A percentile compares a stretch with the other conserved stretches of the same genome.
These are phyloP conservation scores for Starmerella stellata DNA, from an alignment of 805 yeast species.

Conservation along the genomic window DNA sequence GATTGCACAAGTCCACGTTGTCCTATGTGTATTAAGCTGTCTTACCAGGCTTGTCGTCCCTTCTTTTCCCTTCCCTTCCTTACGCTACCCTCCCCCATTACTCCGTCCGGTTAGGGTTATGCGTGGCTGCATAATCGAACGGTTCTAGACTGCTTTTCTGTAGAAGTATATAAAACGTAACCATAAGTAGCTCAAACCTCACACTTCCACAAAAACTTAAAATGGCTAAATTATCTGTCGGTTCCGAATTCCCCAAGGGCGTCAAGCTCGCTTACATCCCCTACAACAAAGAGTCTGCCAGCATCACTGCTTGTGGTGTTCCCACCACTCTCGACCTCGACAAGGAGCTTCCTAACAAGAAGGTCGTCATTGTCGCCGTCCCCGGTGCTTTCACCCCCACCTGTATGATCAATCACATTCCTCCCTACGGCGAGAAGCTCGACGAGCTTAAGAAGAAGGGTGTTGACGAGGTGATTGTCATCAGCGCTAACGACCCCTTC, in stretches of 20 bases:
- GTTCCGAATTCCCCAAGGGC: conserved; percentile 21
- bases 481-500: conserved; percentile 55
- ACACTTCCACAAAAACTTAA: not conserved
- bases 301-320: conserved; percentile 25
- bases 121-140: not conserved
- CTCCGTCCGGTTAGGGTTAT: not conserved
- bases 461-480: conserved; percentile 42
- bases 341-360: conserved; percentile 29
- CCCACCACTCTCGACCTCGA: conserved; percentile 24
- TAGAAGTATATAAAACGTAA: not conserved
- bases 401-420: conserved; percentile 54
- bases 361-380: conserved; percentile 52
- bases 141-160: not conserved
- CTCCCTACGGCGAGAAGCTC: conserved; percentile 39
- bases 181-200: not conserved
- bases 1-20: no score
- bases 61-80: no score
- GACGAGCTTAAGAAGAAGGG: conserved; percentile 38
- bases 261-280: conserved; percentile 23
- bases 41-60: no score
- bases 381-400: conserved; percentile 85
- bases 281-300: conserved; percentile 20
- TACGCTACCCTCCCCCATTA: no score
- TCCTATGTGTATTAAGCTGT: no score
- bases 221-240: conserved; percentile 6